Base-by-base conservation (phyloP, 306 rosid genomes). In the Fragaria vesca region DNA sequence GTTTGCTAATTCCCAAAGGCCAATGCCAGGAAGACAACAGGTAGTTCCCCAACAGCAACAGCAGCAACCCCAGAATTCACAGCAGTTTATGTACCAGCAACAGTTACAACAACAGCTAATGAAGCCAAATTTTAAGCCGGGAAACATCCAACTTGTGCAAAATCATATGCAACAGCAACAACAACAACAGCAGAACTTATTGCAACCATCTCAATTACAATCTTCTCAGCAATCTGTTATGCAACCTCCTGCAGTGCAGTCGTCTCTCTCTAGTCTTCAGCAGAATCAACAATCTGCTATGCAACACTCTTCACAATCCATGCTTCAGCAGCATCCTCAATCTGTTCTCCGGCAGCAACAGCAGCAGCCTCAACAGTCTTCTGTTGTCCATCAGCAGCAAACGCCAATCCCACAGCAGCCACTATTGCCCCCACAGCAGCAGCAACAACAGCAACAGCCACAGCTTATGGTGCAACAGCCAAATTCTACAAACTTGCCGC, bases 251-350 rank as follows among this genome's bases (percentile, higher is more conserved):
- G 62, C 86, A 78, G 86, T 89, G 81, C 97, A 85, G 68, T 34
- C 90, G 8, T 73, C 94, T 36, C 83, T 86, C 81, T 73, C 96
- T 8, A 83, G 82, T 86, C 89, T 85, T 76, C 92, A 87, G 87
- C 98, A 83, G 83, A 89, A 82, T 86, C 98, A 90, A 68, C 92
- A 87, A 79, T 58, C 94, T 76, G 76, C 84, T 61, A 84, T 85
- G 86, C 98, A 89, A 76, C 97, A 92, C 79, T 58, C 93, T 74
- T 38, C 91, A 60, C 94, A 87, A 58, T 67, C 93, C 81, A 91
- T 86, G 86, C 89, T 88, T 76, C 98, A 91, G 82, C 98, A 91
- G 73, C 91, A 88, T 87, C 72, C 90, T 51, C 98, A 92, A 61
- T 73, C 90, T 81, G 89, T 86, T 85, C 90, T 89, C 32, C 85